Conservation (phyloP, 2,329 filamentous ascomycete genomes). For the Celoporthe dispersa region DNA sequence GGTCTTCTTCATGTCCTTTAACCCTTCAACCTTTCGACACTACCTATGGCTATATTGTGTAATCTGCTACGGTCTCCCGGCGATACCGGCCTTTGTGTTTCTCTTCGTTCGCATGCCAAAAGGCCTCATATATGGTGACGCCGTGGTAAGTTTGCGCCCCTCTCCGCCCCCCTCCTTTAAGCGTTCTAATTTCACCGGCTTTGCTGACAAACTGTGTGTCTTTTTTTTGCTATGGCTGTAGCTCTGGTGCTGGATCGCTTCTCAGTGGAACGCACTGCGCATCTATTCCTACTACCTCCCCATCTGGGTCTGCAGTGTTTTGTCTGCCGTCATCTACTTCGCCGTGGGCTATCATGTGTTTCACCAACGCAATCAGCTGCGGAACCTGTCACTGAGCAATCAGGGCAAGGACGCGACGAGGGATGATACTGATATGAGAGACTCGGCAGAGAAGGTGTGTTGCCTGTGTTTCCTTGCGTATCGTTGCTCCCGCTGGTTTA, state of each 20-base stretch:
- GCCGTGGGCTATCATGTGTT: constrained; percentile 65
- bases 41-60: constrained; percentile 74
- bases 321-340: constrained; percentile 59
- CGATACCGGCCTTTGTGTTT: constrained; percentile 68
- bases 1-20: constrained; percentile 64
- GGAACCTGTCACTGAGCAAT: constrained; percentile 57
- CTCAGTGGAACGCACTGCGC: constrained; percentile 57
- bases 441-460: constrained; percentile 30
- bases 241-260: constrained; percentile 67
- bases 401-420: constrained; percentile 39
- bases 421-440: constrained; percentile 31
- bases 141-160: constrained; percentile 51
- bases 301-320: constrained; percentile 62
- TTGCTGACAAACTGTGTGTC: not conserved
- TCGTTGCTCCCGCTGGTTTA: constrained; percentile 12
- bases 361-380: constrained; percentile 58
- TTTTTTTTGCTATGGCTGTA: constrained; percentile 35
- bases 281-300: constrained; percentile 67
- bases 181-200: not conserved
- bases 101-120: constrained; percentile 56
- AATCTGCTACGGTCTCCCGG: constrained; percentile 73
- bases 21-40: constrained; percentile 69
- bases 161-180: not conserved
- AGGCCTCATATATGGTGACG: constrained; percentile 57
- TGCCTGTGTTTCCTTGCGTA: constrained; percentile 19